These are phyloP conservation scores for Wallacemonas collosoma DNA, from an alignment of 208 protist genomes.

Conservation along the genomic window DNA sequence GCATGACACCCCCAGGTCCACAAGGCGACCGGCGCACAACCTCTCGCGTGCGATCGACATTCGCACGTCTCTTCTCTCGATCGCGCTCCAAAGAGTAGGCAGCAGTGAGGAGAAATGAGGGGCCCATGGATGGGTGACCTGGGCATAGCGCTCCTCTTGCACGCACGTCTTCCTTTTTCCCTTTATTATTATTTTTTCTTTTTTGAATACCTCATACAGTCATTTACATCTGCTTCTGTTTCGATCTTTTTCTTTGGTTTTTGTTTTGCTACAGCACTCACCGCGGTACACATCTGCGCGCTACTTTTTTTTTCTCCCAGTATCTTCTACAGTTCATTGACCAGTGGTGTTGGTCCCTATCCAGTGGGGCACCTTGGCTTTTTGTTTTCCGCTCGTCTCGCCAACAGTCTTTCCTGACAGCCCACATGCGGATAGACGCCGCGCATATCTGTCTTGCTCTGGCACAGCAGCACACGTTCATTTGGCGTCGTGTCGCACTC, in stretches of 20 bases:
- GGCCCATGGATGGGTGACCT: too few relatives aligned
- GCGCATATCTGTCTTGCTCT: too few relatives aligned
- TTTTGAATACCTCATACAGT: not conserved
- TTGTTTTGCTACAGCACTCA: slow-evolving; percentile 3
- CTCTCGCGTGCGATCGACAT: not conserved
- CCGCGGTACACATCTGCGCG: not conserved
- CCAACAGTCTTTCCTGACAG: slow-evolving; percentile 6
- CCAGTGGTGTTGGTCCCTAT: too few relatives aligned
- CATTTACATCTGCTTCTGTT: not conserved
- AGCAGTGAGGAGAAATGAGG: not conserved
- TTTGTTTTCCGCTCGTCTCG: not conserved
- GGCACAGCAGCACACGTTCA: too few relatives aligned
- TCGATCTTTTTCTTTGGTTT: not conserved
- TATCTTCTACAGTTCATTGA: not conserved
- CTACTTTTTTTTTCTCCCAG: not conserved
- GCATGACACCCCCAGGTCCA: not conserved
- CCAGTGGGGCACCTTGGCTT: too few relatives aligned
- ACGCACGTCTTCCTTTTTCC: not conserved
- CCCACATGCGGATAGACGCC: not conserved
- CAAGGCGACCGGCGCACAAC: not conserved
- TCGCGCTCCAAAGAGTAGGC: slow-evolving; percentile 1
- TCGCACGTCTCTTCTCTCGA: slow-evolving; percentile 9
- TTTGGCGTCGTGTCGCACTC: too few relatives aligned
- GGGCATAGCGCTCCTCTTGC: too few relatives aligned
- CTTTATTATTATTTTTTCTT: not conserved